Base-by-base conservation (phyloP, 345 rosid genomes). In the Reutealis trisperma region DNA sequence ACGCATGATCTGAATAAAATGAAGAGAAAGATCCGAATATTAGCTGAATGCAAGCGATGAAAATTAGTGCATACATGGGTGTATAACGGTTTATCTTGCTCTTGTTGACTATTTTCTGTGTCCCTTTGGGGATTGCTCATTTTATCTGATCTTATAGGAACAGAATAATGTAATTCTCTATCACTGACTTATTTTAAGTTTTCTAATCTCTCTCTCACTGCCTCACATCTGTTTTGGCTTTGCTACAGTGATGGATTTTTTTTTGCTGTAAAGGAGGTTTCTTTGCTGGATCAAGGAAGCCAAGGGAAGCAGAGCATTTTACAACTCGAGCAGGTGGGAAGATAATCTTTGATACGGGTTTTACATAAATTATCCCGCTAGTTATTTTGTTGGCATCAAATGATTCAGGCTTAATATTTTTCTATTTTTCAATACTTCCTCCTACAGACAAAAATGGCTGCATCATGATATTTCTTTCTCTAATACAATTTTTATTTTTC, bases 241-340 rank as follows among this genome's bases (percentile, higher is more conserved):
- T 58, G 19, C 37, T 67, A 6, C 76, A 80, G 83, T 21, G 83
- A 75, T 69, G 83, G 83, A 52, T 75, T 80, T 63, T 80, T 80
- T 80, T 80, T 80, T 55, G 83, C 78, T 54, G 59, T 80, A 21
- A 80, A 80, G 72, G 83, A 75, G 64, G 83, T 80, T 70, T 80
- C 83, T 63, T 75, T 80, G 67, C 72, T 80, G 55, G 83, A 80
- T 70, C 79, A 80, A 54, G 83, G 83, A 51, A 75, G 79, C 41
- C 83, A 80, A 37, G 79, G 76, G 63, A 75, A 71, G 72, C 75
- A 80, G 54, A 75, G 79, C 72, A 62, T 80, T 70, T 62, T 70
- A 47, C 79, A 80, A 70, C 83, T 80, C 44, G 83, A 80, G 79
- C 83, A 75, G 79, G 83, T 80, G 47, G 32, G 62, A 70, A 15